phyloP scores from a whole-genome alignment of 345 rosid genomes.

The Rhodomyrtus tomentosa region DNA sequence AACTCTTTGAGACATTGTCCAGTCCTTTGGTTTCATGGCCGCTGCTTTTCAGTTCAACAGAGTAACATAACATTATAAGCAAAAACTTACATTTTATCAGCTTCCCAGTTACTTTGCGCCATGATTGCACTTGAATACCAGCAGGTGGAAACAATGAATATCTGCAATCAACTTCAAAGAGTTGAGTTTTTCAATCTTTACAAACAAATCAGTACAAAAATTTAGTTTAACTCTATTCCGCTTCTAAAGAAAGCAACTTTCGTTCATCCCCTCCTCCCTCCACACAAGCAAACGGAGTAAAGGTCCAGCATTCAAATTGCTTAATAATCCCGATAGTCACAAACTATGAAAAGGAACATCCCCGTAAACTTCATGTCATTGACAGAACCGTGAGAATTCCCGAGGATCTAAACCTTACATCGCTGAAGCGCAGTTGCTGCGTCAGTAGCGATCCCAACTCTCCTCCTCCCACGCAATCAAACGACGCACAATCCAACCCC shows the following conservation, averaged over 20 bases:
- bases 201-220: not conserved
- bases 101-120: constrained; percentile 68
- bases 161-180: not conserved
- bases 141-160: not conserved
- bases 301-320: not conserved
- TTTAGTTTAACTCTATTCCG: not conserved
- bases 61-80: not conserved
- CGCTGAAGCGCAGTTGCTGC: not conserved
- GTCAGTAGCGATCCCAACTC: not conserved
- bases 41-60: not conserved
- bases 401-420: not conserved
- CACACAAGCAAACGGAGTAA: not conserved
- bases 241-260: not conserved
- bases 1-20: not conserved
- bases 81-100: constrained; percentile 50
- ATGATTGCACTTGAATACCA: constrained; percentile 7
- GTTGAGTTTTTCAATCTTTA: not conserved
- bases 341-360: not conserved
- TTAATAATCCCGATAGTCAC: not conserved
- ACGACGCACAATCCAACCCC: not conserved
- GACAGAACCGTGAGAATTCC: not conserved
- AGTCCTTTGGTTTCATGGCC: not conserved
- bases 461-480: not conserved
- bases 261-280: not conserved
- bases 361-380: not conserved